Evolutionary conservation across 805 yeast genomes (phyloP).

Genomic region (Nakazawaea pomicola): DNA sequence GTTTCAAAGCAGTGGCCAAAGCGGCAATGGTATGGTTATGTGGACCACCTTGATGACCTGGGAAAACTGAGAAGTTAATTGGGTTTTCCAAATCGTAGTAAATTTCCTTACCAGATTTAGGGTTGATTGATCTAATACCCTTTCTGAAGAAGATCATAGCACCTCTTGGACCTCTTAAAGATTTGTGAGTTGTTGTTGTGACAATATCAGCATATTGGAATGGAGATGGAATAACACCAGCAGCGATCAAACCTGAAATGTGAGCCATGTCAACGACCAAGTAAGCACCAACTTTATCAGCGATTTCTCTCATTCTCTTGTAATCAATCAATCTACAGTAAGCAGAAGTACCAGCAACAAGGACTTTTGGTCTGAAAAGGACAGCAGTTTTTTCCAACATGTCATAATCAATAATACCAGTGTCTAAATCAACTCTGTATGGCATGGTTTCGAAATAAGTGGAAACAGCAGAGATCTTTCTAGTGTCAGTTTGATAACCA

Average conservation of each 20-base stretch:
- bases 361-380: constrained; percentile 90
- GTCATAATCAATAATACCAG: constrained; percentile 96
- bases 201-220: constrained; percentile 97
- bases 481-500: constrained; percentile 92
- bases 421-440: constrained; percentile 84
- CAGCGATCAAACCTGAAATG: constrained; percentile 92
- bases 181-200: constrained; percentile 98
- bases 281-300: constrained; percentile 96
- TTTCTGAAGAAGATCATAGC: constrained; percentile 99
- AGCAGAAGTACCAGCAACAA: constrained; percentile 98
- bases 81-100: constrained; percentile 88
- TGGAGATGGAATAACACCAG: constrained; percentile 94
- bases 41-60: constrained; percentile 99
- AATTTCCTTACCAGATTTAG: constrained; percentile 90
- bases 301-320: constrained; percentile 93
- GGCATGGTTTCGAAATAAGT: constrained; percentile 99
- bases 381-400: constrained; percentile 87
- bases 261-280: constrained; percentile 98
- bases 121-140: constrained; percentile 81
- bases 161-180: constrained; percentile 99
- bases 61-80: constrained; percentile 98
- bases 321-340: constrained; percentile 96
- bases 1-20: constrained; percentile 93
- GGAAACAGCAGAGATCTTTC: constrained; percentile 93
- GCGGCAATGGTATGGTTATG: constrained; percentile 99